phyloP scores from a whole-genome alignment of 441 rosid species.

The Codiaeum variegatum region DNA sequence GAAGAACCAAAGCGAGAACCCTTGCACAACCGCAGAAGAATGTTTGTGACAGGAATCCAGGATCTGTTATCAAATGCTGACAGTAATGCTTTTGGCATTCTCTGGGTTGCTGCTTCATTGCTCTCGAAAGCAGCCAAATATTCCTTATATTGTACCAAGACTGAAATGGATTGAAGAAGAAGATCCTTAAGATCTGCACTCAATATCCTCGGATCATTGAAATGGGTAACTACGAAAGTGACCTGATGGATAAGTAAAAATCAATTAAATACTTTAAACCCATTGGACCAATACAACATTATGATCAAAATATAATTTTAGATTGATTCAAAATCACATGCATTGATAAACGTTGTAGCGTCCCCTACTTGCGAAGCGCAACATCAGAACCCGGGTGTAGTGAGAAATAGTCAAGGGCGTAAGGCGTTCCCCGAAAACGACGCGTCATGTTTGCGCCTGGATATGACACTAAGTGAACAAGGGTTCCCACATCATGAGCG shows the following conservation, averaged over 20 bases:
- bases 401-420: too few relatives aligned
- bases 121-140: slow-evolving; percentile 79
- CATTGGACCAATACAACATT: background rate
- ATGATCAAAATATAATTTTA: slow-evolving; percentile 9
- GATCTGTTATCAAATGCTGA: slow-evolving; percentile 94
- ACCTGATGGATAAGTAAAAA: slow-evolving; percentile 48
- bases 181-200: slow-evolving; percentile 90
- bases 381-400: too few relatives aligned
- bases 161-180: slow-evolving; percentile 95
- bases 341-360: too few relatives aligned
- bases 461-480: too few relatives aligned
- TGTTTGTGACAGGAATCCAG: slow-evolving; percentile 94
- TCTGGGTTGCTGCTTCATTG: slow-evolving; percentile 78
- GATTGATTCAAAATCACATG: background rate
- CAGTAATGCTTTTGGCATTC: slow-evolving; percentile 73
- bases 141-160: slow-evolving; percentile 85
- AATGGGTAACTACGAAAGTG: slow-evolving; percentile 84
- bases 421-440: too few relatives aligned
- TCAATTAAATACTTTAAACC: slow-evolving; percentile 7
- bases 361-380: too few relatives aligned
- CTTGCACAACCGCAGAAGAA: slow-evolving; percentile 83
- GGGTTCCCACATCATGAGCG: too few relatives aligned
- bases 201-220: slow-evolving; percentile 86
- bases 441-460: too few relatives aligned
- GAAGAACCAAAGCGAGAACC: slow-evolving; percentile 79